Conservation (phyloP, 371 early-diverging fungal genomes). For the Mucor lusitanicus region DNA sequence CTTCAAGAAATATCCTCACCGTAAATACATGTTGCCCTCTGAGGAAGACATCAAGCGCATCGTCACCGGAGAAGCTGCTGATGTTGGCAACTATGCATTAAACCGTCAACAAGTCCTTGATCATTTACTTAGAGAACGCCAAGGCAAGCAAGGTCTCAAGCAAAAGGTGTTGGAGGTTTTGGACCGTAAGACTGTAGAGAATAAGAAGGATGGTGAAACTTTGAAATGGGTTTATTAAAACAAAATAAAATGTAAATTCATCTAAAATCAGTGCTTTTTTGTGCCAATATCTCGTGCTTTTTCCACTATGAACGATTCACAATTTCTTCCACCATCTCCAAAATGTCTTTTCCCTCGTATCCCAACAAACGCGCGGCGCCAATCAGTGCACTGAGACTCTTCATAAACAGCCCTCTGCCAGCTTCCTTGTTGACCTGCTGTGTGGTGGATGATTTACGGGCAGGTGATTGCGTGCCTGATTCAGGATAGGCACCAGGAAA, state of each 20-base stretch:
- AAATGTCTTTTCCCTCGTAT: slow-evolving; percentile 36
- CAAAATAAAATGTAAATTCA: slow-evolving; percentile 3
- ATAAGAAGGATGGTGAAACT: slow-evolving; percentile 32
- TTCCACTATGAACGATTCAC: slow-evolving; percentile 20
- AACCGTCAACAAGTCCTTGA: slow-evolving; percentile 70
- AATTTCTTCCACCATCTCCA: slow-evolving; percentile 38
- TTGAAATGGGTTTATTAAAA: slow-evolving; percentile 53
- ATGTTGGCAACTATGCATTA: slow-evolving; percentile 58
- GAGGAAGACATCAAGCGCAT: slow-evolving; percentile 76
- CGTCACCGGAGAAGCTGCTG: slow-evolving; percentile 66
- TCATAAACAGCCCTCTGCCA: slow-evolving; percentile 37
- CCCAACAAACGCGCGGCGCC: slow-evolving; percentile 40
- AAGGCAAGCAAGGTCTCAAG: slow-evolving; percentile 71
- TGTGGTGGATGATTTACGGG: neutral
- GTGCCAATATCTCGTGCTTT: neutral
- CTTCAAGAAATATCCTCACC: slow-evolving; percentile 70
- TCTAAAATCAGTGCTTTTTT: neutral
- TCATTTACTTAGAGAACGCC: slow-evolving; percentile 63
- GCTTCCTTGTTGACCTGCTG: slow-evolving; percentile 24
- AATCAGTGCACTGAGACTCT: slow-evolving; percentile 41
- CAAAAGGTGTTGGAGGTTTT: slow-evolving; percentile 74
- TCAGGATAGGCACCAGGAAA: slow-evolving; percentile 44
- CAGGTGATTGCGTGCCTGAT: slow-evolving; percentile 21
- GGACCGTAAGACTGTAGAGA: slow-evolving; percentile 58
- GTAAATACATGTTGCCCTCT: slow-evolving; percentile 78